Base-by-base conservation (phyloP, 1,284 basidiomycete genomes). In the Trametes hirsuta region DNA sequence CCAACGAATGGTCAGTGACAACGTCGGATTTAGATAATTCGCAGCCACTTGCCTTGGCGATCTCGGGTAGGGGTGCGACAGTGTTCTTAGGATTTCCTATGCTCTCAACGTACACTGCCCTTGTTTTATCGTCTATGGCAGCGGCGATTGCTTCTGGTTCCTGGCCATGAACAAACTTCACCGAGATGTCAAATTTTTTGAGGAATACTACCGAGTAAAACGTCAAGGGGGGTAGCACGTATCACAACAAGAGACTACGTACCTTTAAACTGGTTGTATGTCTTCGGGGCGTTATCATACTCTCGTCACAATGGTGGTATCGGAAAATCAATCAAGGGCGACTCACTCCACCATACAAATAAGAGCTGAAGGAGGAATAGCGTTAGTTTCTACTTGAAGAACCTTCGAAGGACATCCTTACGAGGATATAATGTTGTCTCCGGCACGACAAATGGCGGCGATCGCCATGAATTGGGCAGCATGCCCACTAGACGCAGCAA, bases 241-340 rank as follows among this genome's bases (percentile, higher is more conserved):
- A 18, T 18, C 18, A n/a, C 2, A 4, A 18, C 12, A n/a, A 11
- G 18, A 12, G 21, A 8, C 12, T 39, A 4, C 35, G 4, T 53
- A 84, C 88, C 87, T 81, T 94, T 95, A 79, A 95, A 88, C 72
- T 95, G 93, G 69, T 95, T 96, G 79, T 90, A 95, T 3, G 91
- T 94, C 84, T 84, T 68, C 12, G 4, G 9, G 42, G 12, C n/a
- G 30, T 30, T 30, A 5, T 8, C 30, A 8, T 8, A 4, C 4
- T 30, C 30, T 4, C 30, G 30, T 30, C 30, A 30, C 4, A 5
- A 30, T 30, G 4, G 10, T 21, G 1, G 15, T 40, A 14, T 21
- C 2, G 22, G 12, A 14, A 0, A 12, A 6, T 24, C 15, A 6
- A 21, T n/a, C 10, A 18, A 10, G 15, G 39, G 22, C 10, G 8